Conservation (phyloP, 805 yeast species). For the Teunomyces panamensis region DNA sequence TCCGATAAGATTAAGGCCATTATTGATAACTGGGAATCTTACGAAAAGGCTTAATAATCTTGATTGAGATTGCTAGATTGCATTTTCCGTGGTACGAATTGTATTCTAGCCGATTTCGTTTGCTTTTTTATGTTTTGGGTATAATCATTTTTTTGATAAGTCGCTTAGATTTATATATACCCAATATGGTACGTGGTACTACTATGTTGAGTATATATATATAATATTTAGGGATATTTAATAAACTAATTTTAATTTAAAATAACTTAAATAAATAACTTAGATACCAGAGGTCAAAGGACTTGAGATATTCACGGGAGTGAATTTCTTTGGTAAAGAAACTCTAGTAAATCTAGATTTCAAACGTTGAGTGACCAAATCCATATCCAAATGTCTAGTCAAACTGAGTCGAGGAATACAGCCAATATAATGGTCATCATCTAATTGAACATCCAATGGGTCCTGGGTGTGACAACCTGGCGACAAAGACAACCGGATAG, state of each 20-base stretch:
- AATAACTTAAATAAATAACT: not conserved
- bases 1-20: conserved; percentile 88
- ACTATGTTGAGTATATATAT: conserved; percentile 4
- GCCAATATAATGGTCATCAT: conserved; percentile 93
- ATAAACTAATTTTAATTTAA: conserved; percentile 1
- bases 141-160: not conserved
- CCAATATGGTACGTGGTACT: conserved; percentile 14
- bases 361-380: conserved; percentile 77
- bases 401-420: conserved; percentile 88
- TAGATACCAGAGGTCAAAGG: conserved; percentile 39
- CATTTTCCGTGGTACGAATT: conserved; percentile 7
- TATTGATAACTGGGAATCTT: conserved; percentile 93
- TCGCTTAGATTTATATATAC: not conserved
- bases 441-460: conserved; percentile 94
- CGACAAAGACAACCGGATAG: conserved; percentile 85
- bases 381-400: conserved; percentile 92
- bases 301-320: conserved; percentile 83
- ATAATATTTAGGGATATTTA: conserved; percentile 2
- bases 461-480: conserved; percentile 99
- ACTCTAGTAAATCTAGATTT: conserved; percentile 83
- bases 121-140: conserved; percentile 4
- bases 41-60: conserved; percentile 46
- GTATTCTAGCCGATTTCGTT: not conserved
- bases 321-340: conserved; percentile 83
- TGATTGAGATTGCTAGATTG: not conserved